Base-by-base conservation (phyloP, 2,329 filamentous ascomycete genomes). In the Aplosporella prunicola region DNA sequence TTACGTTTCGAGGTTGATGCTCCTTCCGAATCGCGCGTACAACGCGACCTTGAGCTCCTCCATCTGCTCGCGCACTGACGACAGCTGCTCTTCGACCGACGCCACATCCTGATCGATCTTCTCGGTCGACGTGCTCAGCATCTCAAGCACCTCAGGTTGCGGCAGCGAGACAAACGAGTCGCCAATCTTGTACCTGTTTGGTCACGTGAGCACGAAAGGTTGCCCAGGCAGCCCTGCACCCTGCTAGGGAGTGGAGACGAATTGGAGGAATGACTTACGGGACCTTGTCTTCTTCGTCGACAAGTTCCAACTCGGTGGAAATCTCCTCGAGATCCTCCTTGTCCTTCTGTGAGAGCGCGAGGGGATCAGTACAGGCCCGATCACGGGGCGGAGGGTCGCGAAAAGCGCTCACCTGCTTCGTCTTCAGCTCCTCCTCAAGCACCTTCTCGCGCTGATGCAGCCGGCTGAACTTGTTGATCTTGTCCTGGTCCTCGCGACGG, bases 321-420 rank as follows among this genome's bases (percentile, higher is more conserved):
- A 98, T 74, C 60, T 98, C 91, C 57, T 96, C 88, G 3, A 96
- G 75, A 56, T 96, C 91, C 62, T 98, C 91, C 66, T 95, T 96
- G 61, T 96, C 89, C 68, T 96, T 96, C 89, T 96, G 49, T 9
- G n/a, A n/a, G 23, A 25, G 23, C 9, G 9, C 9, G n/a, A 25
- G 23, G n/a, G n/a, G n/a, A n/a, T n/a, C n/a, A n/a, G n/a, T n/a
- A n/a, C n/a, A n/a, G n/a, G n/a, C n/a, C n/a, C n/a, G n/a, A n/a
- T n/a, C n/a, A n/a, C n/a, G n/a, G n/a, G n/a, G n/a, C n/a, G n/a
- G n/a, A n/a, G n/a, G n/a, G 13, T n/a, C 8, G 27, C 7, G 17
- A 11, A 9, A 9, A 8, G 5, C 3, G 10, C 76, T 43, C 59
- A 88, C 89, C 59, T 78, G 78, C 60, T 93, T 95, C 5, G 64